Percentiles rank a stretch among this genome's conserved stretches.
phyloP scores from a whole-genome alignment of 1,284 basidiomycete genomes.

The Ceratobasidium sp. region DNA sequence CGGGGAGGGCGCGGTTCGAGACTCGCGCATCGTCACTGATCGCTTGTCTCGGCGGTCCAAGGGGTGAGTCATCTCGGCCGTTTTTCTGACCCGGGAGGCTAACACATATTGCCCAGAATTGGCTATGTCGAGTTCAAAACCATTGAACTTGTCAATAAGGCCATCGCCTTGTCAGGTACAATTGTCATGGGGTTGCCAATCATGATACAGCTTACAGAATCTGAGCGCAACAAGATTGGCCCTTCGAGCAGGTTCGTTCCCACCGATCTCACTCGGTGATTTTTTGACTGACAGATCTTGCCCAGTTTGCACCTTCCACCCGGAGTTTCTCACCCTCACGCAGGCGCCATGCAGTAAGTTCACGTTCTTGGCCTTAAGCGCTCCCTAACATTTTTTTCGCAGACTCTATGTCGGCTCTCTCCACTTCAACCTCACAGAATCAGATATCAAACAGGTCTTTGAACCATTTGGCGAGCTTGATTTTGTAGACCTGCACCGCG shows the following conservation, averaged over 20 bases:
- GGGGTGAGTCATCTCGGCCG: conserved; percentile 66
- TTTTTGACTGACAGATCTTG: conserved; percentile 42
- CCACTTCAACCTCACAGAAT: conserved; percentile 94
- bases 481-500: conserved; percentile 96
- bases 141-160: conserved; percentile 89
- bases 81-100: conserved; percentile 21
- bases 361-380: conserved; percentile 48
- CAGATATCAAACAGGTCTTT: conserved; percentile 97
- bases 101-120: conserved; percentile 60
- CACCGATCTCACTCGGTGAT: conserved; percentile 45
- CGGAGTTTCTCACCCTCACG: conserved; percentile 73
- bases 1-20: conserved; percentile 89
- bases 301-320: conserved; percentile 75
- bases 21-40: conserved; percentile 94
- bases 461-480: conserved; percentile 97
- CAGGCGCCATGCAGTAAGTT: conserved; percentile 74
- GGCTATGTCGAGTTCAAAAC: conserved; percentile 96
- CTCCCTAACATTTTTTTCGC: conserved; percentile 46
- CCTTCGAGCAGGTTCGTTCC: conserved; percentile 80
- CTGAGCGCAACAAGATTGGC: conserved; percentile 84
- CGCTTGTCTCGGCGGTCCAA: conserved; percentile 91
- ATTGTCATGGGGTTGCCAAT: conserved; percentile 98
- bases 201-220: conserved; percentile 93
- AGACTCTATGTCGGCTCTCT: conserved; percentile 96
- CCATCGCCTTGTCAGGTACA: conserved; percentile 86